Conservation (phyloP, 164 flowering plant species). For the grape (Vitis vinifera) region DNA sequence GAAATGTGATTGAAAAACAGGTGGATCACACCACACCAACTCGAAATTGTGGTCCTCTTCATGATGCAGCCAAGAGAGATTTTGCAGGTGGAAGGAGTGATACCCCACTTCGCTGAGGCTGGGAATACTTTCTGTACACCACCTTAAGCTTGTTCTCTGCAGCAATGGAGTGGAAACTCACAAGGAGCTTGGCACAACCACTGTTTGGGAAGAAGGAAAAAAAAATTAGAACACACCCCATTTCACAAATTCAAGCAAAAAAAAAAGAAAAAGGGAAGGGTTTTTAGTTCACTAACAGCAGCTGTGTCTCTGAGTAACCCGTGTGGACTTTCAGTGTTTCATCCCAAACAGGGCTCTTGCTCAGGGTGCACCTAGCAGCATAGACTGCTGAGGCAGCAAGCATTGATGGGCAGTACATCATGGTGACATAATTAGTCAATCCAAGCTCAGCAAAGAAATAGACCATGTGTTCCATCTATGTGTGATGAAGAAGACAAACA, state of each 20-base stretch:
- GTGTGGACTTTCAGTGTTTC: constrained; percentile 79
- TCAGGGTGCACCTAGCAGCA: constrained; percentile 71
- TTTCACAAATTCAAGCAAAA: no score
- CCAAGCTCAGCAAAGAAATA: constrained; percentile 76
- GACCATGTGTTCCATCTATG: constrained; percentile 67
- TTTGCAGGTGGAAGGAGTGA: constrained; percentile 66
- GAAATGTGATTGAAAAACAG: no score
- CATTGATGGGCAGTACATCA: constrained; percentile 67
- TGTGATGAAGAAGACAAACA: not conserved
- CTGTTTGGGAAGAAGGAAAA: constrained; percentile 27
- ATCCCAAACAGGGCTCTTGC: constrained; percentile 61
- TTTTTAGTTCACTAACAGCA: constrained; percentile 29
- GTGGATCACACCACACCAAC: no score
- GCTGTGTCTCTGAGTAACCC: constrained; percentile 67
- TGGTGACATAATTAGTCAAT: constrained; percentile 60
- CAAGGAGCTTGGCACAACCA: constrained; percentile 75
- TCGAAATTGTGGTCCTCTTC: no score
- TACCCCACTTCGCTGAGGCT: constrained; percentile 46
- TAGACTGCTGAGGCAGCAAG: constrained; percentile 94
- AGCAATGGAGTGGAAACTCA: constrained; percentile 44
- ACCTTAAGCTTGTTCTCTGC: constrained; percentile 49
- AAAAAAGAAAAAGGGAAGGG: not conserved
- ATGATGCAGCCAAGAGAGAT: constrained; percentile 21
- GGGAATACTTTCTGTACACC: constrained; percentile 62
- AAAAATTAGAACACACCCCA: not conserved